Base-by-base conservation (phyloP, 169 alveolate genomes). In the Plasmodium falciparum region DNA sequence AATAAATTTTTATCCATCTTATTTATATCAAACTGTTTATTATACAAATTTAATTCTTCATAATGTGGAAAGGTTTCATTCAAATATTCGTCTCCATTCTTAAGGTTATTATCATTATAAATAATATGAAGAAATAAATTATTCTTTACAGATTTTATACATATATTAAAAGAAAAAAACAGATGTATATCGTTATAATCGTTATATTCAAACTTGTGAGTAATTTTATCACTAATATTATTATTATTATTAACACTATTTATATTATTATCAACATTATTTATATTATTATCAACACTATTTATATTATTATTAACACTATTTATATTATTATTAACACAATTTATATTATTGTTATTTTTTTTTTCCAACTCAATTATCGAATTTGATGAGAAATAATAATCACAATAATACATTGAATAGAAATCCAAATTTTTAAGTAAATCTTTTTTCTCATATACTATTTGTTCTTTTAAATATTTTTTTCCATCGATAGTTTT, bases 1-100 rank as follows among this genome's bases (percentile, higher is more conserved):
- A 83, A 83, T 56, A 69, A n/a, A 58, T 83, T 83, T 33, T 83
- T 83, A 45, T 83, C 91, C 24, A 73, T 29, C 22, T 83, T 66
- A 63, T 83, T 83, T 63, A 83, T 50, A 63, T 83, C 50, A 70
- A 83, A 83, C 3, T 83, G 80, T 22, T 43, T 67, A 73, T 70
- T 83, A 26, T 58, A 72, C 58, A 29, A 7, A 6, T 69, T 65
- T 39, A 83, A 17, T 33, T 83, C 91, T n/a, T 63, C 72, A 61
- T 43, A 70, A 15, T 65, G 22, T 3, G 73, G 72, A 8, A 70
- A n/a, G 13, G 20, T 24, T 9, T 2, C 61, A 11, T 43, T 70
- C 11, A 3, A 47, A 49, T 63, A 39, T 4, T 8, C 72, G 9
- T 24, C 15, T 6, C 13, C n/a, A 67, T 43, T 24, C 0, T 67